These are phyloP conservation scores for Fusarium oligoseptatum DNA, from an alignment of 2,329 filamentous ascomycete species.

Conservation along the genomic window DNA sequence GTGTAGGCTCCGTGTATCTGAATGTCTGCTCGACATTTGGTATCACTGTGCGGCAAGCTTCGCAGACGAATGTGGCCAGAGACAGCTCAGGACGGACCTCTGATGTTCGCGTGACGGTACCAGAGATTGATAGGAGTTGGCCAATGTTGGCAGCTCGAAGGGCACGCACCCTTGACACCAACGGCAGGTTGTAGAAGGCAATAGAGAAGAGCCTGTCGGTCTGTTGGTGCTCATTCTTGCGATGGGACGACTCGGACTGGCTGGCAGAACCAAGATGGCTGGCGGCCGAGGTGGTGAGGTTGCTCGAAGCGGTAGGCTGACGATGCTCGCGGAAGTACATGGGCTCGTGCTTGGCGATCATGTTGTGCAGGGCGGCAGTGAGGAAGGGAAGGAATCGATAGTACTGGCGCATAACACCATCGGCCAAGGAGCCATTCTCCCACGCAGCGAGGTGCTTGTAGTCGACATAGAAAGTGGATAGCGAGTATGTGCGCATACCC, in stretches of 20 bases:
- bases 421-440: constrained; percentile 84
- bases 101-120: constrained; percentile 95
- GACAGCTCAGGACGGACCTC: constrained; percentile 96
- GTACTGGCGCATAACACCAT: constrained; percentile 90
- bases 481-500: constrained; percentile 77
- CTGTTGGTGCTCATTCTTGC: constrained; percentile 92
- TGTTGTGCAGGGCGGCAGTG: constrained; percentile 87
- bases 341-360: constrained; percentile 94
- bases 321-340: constrained; percentile 94
- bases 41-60: constrained; percentile 85
- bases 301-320: constrained; percentile 82
- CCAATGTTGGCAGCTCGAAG: constrained; percentile 92
- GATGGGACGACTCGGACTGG: constrained; percentile 76
- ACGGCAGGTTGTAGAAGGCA: constrained; percentile 91
- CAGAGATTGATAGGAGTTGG: constrained; percentile 93
- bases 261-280: constrained; percentile 73
- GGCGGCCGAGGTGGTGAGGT: constrained; percentile 75
- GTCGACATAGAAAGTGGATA: constrained; percentile 91
- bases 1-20: constrained; percentile 94
- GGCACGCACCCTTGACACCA: constrained; percentile 87
- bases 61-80: constrained; percentile 91
- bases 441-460: constrained; percentile 85
- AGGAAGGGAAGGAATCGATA: constrained; percentile 96
- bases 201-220: constrained; percentile 96
- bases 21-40: constrained; percentile 97